Evolutionary conservation across 768 basidiomycete genomes (phyloP).

Genomic region (Lentinula guzmanii): DNA sequence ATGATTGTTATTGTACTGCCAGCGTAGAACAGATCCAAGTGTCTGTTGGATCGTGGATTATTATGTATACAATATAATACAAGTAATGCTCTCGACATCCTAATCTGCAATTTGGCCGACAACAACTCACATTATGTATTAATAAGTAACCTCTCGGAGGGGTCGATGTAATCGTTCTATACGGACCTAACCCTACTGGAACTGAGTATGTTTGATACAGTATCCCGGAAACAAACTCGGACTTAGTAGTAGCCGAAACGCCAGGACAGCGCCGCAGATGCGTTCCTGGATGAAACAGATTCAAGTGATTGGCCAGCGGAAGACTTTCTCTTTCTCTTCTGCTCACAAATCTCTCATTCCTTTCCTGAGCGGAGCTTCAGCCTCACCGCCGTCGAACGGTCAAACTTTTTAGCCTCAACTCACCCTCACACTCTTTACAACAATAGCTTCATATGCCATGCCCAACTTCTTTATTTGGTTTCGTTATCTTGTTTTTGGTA

Average conservation of each 20-base stretch:
- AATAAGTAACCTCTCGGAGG: background rate
- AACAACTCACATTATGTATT: too few species aligned
- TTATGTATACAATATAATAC: background rate
- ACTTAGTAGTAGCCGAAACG: background rate
- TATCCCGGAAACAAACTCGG: background rate
- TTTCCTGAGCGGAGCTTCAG: slow-evolving; percentile 10
- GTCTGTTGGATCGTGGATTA: background rate
- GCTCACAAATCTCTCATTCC: background rate
- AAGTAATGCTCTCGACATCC: background rate
- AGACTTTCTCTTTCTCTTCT: background rate
- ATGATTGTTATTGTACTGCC: background rate
- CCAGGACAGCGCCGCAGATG: background rate
- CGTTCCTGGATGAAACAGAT: slow-evolving; percentile 4
- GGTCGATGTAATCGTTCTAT: too few species aligned
- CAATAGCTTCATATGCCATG: slow-evolving; percentile 31
- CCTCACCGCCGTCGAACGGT: slow-evolving; percentile 19
- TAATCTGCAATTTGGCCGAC: too few species aligned
- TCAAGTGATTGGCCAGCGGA: background rate
- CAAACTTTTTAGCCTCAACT: background rate
- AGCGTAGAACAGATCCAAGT: background rate
- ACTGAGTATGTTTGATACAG: too few species aligned
- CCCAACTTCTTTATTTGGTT: slow-evolving; percentile 37
- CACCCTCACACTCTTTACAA: slow-evolving; percentile 25
- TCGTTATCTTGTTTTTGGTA: slow-evolving; percentile 62
- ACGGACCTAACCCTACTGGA: too few species aligned